Evolutionary conservation across 768 basidiomycete species (phyloP), one percentile per base, ranked within the genome.

Genomic region (Trametes meyenii): DNA sequence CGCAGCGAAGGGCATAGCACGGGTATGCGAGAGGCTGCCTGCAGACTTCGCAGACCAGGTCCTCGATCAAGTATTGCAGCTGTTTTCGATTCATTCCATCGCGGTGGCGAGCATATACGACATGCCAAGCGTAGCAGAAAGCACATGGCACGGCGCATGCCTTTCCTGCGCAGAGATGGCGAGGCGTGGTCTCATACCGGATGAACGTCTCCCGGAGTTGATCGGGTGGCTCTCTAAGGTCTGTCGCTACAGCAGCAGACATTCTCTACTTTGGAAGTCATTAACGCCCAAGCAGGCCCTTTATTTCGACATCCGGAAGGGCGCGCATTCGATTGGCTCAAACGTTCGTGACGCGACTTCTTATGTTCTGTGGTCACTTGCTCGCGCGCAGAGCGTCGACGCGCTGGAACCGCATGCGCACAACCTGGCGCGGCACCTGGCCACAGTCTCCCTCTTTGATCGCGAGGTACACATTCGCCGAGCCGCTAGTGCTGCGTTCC

Each of bases 401-500:
- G 75, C 81, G 33, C 77, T 96, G 55, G 72, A 75, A 44, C 87
- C 86, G 0, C 83, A 89, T 71, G 84, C 90, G 5, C 72, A 76
- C 3, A 75, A 78, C 48, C 81, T 98, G 21, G 90, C 96, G 5
- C 83, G 79, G 45, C 77, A 78, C 35, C 81, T 98, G 61, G 85
- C 88, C n/a, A 83, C 85, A 23, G 90, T 93, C 24, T 86, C 96
- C 1, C 76, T 94, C 33, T 96, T 86, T 71, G 97, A 99, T 77
- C 85, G 97, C 35, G 97, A 99, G 74, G 86, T 98, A 29, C 92
- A 94, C 63, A 94, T 99, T 57, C 84, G 97, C 24, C 79, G 97
- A 66, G 96, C 97, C 14, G 96, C 96, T 13, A 98, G 96, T 73
- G 97, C 97, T 17, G 93, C 96, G 13, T 98, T 93, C 72, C 97